A percentile compares a stretch with the other conserved stretches of the same genome.
phyloP scores from a whole-genome alignment of 1,139 yeast species.

The Candida tetrigidarum region DNA sequence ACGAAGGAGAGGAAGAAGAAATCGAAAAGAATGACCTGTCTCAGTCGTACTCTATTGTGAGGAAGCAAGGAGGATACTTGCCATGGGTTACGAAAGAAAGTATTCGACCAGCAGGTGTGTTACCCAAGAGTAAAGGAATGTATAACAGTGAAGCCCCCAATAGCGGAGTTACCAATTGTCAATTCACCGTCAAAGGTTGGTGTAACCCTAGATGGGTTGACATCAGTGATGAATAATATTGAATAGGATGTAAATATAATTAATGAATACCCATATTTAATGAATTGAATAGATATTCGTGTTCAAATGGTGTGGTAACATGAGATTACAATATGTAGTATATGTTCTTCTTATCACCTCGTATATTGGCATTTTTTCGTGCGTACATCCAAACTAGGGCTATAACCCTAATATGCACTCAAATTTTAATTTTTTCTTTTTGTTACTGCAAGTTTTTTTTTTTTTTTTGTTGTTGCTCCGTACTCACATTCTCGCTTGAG shows the following conservation, averaged over 20 bases:
- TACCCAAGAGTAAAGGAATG: constrained; percentile 25
- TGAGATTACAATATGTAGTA: too few relatives aligned
- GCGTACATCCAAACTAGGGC: constrained; percentile 2
- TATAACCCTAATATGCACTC: constrained; percentile 1
- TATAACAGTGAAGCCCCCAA: constrained; percentile 42
- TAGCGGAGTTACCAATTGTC: constrained; percentile 43
- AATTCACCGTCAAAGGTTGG: constrained; percentile 61
- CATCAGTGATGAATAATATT: constrained; percentile 2
- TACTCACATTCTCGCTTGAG: not conserved
- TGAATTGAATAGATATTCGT: too few relatives aligned
- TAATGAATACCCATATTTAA: not conserved
- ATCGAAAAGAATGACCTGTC: too few relatives aligned
- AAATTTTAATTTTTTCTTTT: constrained; percentile 7
- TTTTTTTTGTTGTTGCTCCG: too few relatives aligned
- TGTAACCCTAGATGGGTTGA: constrained; percentile 50
- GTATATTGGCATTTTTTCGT: not conserved
- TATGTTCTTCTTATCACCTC: too few relatives aligned
- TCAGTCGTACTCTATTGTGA: constrained; percentile 16
- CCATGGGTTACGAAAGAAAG: constrained; percentile 42
- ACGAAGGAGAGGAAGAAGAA: constrained; percentile 9
- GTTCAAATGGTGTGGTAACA: too few relatives aligned
- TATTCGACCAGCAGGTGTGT: constrained; percentile 42
- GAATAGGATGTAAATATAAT: not conserved
- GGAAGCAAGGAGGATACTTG: constrained; percentile 31
- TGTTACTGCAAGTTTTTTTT: not conserved